These are phyloP conservation scores for Corchorus capsularis DNA, from an alignment of 345 rosid genomes.

Conservation along the genomic window DNA sequence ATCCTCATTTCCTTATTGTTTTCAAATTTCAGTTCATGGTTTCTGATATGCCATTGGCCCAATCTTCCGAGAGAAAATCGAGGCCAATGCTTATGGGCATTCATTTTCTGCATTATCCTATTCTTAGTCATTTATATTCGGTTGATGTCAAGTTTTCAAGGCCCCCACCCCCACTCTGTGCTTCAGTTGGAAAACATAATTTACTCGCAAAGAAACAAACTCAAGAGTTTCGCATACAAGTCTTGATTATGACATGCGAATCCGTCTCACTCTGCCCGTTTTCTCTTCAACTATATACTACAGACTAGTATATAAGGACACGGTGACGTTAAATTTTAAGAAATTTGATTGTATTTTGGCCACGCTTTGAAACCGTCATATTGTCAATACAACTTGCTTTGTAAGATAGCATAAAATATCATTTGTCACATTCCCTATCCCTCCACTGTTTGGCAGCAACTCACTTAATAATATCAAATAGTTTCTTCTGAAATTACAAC, in stretches of 20 bases:
- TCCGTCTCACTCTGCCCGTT: background rate
- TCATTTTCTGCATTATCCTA: background rate
- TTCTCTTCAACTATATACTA: background rate
- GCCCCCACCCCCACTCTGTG: background rate
- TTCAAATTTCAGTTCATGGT: background rate
- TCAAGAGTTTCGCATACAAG: background rate
- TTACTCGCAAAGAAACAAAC: background rate
- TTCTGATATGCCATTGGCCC: background rate
- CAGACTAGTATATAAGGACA: background rate
- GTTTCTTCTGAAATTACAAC: too few species aligned
- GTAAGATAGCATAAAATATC: background rate
- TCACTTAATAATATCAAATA: too few species aligned
- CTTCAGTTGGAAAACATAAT: background rate
- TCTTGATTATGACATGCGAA: background rate
- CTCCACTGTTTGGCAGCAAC: background rate
- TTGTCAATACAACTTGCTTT: background rate
- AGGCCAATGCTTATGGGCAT: background rate
- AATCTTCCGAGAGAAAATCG: background rate
- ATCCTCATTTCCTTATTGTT: background rate
- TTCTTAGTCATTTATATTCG: background rate
- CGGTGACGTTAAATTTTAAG: background rate
- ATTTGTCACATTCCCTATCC: background rate
- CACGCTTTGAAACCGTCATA: background rate
- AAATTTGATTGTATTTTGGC: background rate
- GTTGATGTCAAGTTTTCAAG: background rate